Evolutionary conservation across 2,329 filamentous ascomycete species (phyloP).

Genomic region (Apiospora pterosperma): DNA sequence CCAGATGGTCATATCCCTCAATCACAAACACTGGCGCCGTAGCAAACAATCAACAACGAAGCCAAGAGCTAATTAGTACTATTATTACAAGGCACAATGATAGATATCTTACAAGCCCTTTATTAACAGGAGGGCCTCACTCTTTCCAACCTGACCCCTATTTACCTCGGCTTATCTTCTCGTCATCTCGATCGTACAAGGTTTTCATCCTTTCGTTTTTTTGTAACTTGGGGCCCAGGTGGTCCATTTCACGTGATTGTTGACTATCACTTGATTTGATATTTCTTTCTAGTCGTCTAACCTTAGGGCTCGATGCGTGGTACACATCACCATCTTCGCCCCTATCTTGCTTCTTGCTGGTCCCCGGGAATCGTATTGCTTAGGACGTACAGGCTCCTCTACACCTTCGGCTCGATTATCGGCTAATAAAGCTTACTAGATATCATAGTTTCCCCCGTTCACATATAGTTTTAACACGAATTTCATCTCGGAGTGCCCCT

Average conservation of each 20-base stretch:
- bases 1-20: background rate
- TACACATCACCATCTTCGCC: background rate
- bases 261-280: background rate
- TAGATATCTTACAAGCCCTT: background rate
- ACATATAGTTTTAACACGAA: background rate
- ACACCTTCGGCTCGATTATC: background rate
- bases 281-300: background rate
- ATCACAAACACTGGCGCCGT: background rate
- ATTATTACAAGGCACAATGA: background rate
- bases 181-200: background rate
- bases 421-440: background rate
- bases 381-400: background rate
- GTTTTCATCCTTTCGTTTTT: background rate
- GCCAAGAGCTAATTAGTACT: background rate
- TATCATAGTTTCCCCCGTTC: too few relatives aligned
- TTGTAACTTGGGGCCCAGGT: background rate
- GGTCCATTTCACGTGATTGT: background rate
- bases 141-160: background rate
- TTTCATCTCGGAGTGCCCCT: background rate
- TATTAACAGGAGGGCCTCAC: background rate
- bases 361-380: background rate
- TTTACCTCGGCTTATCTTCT: background rate
- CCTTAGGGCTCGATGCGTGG: background rate
- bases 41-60: background rate
- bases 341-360: background rate